Base-by-base conservation (phyloP, 495 filamentous ascomycete species). In the Xylaria acuta region DNA sequence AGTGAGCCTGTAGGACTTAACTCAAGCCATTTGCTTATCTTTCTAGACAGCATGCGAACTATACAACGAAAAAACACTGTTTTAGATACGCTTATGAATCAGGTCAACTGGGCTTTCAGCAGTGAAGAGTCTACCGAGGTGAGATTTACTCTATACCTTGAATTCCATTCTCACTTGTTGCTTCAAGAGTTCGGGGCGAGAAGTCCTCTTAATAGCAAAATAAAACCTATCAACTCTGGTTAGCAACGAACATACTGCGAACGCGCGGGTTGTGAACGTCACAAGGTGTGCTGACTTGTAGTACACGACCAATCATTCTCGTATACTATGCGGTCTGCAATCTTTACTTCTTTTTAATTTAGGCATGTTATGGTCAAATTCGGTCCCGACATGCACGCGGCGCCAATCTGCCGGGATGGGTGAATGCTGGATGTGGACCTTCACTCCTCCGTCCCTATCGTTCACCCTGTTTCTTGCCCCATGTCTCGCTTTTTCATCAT, bases 271-370 rank as follows among this genome's bases (percentile, higher is more conserved):
- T 51, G 49, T 25, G n/a, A 25, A 51, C 49, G 25, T 22, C 11
- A 22, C n/a, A 51, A n/a, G n/a, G n/a, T 25, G n/a, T 51, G n/a
- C n/a, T 25, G n/a, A 25, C 49, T 51, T 51, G 49, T 51, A 9
- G 49, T 9, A 51, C n/a, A 25, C 5, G n/a, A 51, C 20, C 25
- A 25, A 51, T 51, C 22, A 25, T 25, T 79, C 22, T 53, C 49
- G 49, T 22, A 62, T 36, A 62, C 18, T 40, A 62, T 40, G 58
- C 34, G 41, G 41, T 62, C 58, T 8, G 20, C 0, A 22, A 25
- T 38, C 30, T 40, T 62, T 62, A n/a, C 27, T 38, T 67, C 14
- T 67, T 67, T 62, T 40, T 11, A 22, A n/a, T 40, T 16, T n/a
- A 25, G 34, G 20, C 36, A 40, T 41, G 60, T 22, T 40, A 43